These are phyloP conservation scores for Amauroascus niger DNA, from an alignment of 2,329 filamentous ascomycete genomes.

Conservation along the genomic window DNA sequence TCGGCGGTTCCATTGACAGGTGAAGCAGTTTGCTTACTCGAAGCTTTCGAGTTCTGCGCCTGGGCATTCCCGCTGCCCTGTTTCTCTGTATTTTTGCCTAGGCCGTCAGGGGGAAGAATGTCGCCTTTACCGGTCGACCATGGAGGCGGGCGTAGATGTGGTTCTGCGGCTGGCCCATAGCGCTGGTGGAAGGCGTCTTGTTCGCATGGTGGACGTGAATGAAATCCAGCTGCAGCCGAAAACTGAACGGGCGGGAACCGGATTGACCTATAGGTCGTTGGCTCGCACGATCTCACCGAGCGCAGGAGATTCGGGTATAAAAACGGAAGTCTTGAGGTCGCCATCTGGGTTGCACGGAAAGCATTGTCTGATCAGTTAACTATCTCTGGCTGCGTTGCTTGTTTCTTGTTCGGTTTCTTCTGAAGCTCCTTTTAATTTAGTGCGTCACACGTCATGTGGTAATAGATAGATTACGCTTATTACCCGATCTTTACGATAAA, in stretches of 20 bases:
- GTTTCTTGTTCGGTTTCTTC: not conserved
- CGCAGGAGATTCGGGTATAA: slow-evolving; percentile 60
- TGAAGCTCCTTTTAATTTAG: not conserved
- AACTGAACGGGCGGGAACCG: slow-evolving; percentile 26
- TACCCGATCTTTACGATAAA: not conserved
- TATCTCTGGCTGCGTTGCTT: no score
- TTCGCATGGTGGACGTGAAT: slow-evolving; percentile 28
- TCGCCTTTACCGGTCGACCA: slow-evolving; percentile 10
- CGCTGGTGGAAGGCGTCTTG: slow-evolving; percentile 35
- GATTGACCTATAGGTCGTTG: slow-evolving; percentile 36
- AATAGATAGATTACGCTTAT: not conserved
- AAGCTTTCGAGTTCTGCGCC: slow-evolving; percentile 22
- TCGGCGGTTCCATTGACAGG: slow-evolving; percentile 2
- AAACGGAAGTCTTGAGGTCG: slow-evolving; percentile 54
- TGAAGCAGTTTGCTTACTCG: slow-evolving; percentile 9
- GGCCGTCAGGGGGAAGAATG: not conserved
- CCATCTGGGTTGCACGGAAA: slow-evolving; percentile 39
- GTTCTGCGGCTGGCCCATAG: slow-evolving; percentile 39
- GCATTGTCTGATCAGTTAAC: not conserved
- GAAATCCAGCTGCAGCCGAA: slow-evolving; percentile 26
- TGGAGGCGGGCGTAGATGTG: slow-evolving; percentile 31
- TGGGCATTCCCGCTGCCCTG: slow-evolving; percentile 18
- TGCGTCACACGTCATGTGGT: slow-evolving; percentile 8
- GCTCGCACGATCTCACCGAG: slow-evolving; percentile 43
- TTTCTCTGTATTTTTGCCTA: not conserved